Conservation (phyloP, 768 basidiomycete species). For the Rhodotorula toruloides region DNA sequence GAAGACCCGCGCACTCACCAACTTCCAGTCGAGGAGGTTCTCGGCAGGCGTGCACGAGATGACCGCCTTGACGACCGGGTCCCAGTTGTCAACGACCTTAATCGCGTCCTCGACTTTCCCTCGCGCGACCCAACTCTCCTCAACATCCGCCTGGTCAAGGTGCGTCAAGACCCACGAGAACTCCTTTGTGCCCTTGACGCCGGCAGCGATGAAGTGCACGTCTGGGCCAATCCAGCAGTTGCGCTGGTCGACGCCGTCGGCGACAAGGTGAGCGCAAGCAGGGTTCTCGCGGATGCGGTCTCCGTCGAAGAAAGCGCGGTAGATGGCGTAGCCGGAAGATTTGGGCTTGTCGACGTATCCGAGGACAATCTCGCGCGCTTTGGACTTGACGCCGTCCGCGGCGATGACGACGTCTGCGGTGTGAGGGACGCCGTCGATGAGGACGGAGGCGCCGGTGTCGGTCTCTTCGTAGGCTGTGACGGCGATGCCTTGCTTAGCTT, state of each 20-base stretch:
- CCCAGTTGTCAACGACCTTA: constrained; percentile 24
- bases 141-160: constrained; percentile 21
- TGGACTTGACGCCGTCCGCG: constrained; percentile 19
- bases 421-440: constrained; percentile 2
- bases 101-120: constrained; percentile 23
- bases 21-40: constrained; percentile 39
- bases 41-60: constrained; percentile 6
- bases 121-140: constrained; percentile 21
- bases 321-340: constrained; percentile 28
- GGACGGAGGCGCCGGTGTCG: not conserved
- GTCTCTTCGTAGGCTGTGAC: constrained; percentile 14
- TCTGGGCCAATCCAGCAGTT: constrained; percentile 24
- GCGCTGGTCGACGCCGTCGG: constrained; percentile 4
- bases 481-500: constrained; percentile 6
- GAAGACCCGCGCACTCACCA: not conserved
- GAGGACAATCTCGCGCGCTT: constrained; percentile 28
- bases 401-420: constrained; percentile 19
- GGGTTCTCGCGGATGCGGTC: constrained; percentile 21
- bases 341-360: constrained; percentile 27
- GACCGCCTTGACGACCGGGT: constrained; percentile 11
- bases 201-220: constrained; percentile 26
- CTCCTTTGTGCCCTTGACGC: constrained; percentile 17
- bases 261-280: constrained; percentile 3
- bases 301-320: constrained; percentile 19
- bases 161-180: constrained; percentile 25